Conservation (phyloP, 768 basidiomycete genomes). For the Tricholoma furcatifolium region DNA sequence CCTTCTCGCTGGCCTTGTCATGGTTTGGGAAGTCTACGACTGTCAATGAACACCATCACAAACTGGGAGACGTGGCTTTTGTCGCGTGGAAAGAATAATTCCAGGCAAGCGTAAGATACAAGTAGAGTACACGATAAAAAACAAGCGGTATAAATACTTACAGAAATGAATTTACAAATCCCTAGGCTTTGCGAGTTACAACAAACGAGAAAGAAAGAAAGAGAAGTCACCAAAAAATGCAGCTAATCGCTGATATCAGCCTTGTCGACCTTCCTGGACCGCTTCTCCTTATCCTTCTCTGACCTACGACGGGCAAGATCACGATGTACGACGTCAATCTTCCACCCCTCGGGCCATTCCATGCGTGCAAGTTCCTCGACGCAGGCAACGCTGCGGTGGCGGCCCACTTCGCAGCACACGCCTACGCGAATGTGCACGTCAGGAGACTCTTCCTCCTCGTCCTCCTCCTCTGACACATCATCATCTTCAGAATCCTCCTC, state of each 20-base stretch:
- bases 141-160: too few species aligned
- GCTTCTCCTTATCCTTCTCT: constrained; percentile 12
- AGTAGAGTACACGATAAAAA: too few species aligned
- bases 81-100: too few species aligned
- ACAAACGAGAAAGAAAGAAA: too few species aligned
- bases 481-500: neutral
- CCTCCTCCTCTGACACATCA: neutral
- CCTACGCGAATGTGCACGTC: neutral
- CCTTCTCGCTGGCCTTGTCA: too few species aligned
- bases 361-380: constrained; percentile 11
- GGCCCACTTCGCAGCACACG: constrained; percentile 10
- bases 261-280: neutral
- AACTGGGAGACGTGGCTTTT: too few species aligned
- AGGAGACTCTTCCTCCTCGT: neutral
- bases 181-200: too few species aligned
- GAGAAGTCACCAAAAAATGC: too few species aligned
- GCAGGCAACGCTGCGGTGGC: constrained; percentile 12
- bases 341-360: constrained; percentile 7
- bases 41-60: too few species aligned
- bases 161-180: too few species aligned
- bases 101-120: too few species aligned
- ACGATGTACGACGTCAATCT: constrained; percentile 4
- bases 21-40: too few species aligned
- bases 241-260: neutral
- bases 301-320: constrained; percentile 5